Percentiles rank a stretch among this genome's conserved stretches.
These are phyloP conservation scores for Ambispora gerdemannii DNA, from an alignment of 192 early-diverging fungal genomes.

Conservation along the genomic window DNA sequence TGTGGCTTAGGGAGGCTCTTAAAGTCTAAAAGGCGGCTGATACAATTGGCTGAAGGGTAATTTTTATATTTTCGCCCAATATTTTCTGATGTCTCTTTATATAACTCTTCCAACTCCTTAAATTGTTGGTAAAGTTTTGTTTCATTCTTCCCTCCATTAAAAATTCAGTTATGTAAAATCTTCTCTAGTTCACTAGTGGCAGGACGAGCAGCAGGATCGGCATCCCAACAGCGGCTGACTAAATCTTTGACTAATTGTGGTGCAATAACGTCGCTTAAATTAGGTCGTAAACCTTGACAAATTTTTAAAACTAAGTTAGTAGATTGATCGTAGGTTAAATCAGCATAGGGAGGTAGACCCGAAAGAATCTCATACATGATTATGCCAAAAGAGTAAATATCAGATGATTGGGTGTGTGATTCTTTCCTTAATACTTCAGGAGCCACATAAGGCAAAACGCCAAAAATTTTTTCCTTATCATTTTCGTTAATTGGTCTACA, in stretches of 20 bases:
- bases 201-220: neutral
- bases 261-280: neutral
- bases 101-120: neutral
- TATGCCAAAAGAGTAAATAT: slow-evolving; percentile 15
- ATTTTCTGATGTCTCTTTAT: neutral
- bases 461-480: neutral
- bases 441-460: slow-evolving; percentile 7
- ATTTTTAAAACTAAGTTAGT: neutral
- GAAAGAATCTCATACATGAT: neutral
- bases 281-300: slow-evolving; percentile 11
- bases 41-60: neutral
- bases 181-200: neutral
- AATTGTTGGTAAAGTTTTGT: neutral
- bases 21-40: neutral
- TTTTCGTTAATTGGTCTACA: neutral
- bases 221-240: neutral
- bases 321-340: slow-evolving; percentile 5
- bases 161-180: neutral
- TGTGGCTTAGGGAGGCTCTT: neutral
- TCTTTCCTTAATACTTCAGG: slow-evolving; percentile 14
- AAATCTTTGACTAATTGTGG: slow-evolving; percentile 4
- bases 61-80: neutral
- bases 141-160: neutral
- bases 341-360: slow-evolving; percentile 12
- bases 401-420: neutral